phyloP scores from a whole-genome alignment of 2,329 filamentous ascomycete genomes.

The Aulographum hederae region DNA sequence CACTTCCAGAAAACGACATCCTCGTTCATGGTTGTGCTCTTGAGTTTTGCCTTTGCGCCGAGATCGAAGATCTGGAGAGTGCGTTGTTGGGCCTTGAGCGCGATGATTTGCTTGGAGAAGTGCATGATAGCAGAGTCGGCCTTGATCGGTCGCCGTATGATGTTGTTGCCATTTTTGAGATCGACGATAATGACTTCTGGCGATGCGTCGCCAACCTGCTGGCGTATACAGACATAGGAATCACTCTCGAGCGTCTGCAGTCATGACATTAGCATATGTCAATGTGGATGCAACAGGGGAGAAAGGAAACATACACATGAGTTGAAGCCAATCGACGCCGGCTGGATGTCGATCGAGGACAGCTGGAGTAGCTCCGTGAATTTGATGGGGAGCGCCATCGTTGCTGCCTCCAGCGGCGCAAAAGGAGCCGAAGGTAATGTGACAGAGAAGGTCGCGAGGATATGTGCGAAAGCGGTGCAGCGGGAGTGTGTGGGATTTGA shows the following conservation, averaged over 20 bases:
- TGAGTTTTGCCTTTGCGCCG: conserved; percentile 81
- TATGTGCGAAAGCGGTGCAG: too few species aligned
- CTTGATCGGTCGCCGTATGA: conserved; percentile 89
- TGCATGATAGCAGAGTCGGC: conserved; percentile 99
- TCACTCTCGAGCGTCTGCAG: conserved; percentile 97
- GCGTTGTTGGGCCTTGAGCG: conserved; percentile 80
- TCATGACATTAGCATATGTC: too few species aligned
- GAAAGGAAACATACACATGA: conserved; percentile 42
- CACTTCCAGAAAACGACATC: conserved; percentile 99
- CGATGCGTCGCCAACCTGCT: conserved; percentile 73
- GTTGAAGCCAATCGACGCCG: conserved; percentile 66
- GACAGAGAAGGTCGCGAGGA: too few species aligned
- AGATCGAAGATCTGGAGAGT: conserved; percentile 98
- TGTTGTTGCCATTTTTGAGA: conserved; percentile 92
- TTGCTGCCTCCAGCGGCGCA: conserved; percentile 7
- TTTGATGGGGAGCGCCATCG: conserved; percentile 66
- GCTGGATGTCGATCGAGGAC: conserved; percentile 34
- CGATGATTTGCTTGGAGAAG: conserved; percentile 90
- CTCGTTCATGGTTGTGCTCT: conserved; percentile 90
- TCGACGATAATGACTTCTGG: conserved; percentile 96
- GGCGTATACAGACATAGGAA: conserved; percentile 86
- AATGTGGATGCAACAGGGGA: conserved; percentile 5
- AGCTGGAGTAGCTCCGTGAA: conserved; percentile 67
- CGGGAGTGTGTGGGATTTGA: too few species aligned
- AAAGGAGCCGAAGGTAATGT: not conserved